A percentile compares a stretch with the other conserved stretches of the same genome.
phyloP scores from a whole-genome alignment of 148 eudicot species.

The Rhododendron henanense region DNA sequence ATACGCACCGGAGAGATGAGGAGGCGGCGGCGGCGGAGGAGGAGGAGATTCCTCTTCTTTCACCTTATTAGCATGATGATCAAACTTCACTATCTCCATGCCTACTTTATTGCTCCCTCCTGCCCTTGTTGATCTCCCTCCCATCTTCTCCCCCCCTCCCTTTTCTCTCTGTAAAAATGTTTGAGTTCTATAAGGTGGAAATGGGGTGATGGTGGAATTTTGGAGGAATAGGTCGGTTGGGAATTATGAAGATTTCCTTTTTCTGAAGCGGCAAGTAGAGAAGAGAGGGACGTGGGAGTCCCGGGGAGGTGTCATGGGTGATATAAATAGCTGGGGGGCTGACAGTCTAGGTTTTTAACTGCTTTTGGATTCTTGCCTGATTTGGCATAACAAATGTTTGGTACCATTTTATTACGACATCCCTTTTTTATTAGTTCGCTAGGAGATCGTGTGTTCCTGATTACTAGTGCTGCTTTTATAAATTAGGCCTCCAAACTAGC shows the following conservation, averaged over 20 bases:
- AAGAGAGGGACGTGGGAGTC: neutral
- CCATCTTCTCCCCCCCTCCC: conserved; percentile 17
- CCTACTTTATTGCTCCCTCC: conserved; percentile 18
- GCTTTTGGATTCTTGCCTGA: neutral
- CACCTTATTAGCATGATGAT: neutral
- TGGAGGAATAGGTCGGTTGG: neutral
- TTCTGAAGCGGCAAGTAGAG: neutral
- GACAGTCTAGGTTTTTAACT: neutral
- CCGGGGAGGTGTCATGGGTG: neutral
- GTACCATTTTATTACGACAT: neutral
- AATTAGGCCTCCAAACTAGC: too few species aligned
- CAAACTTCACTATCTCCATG: conserved; percentile 10
- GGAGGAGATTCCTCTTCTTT: conserved; percentile 10
- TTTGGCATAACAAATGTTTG: neutral
- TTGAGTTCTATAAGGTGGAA: neutral
- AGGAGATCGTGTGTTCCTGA: neutral
- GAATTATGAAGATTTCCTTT: neutral
- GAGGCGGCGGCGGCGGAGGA: conserved; percentile 30
- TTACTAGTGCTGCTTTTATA: neutral
- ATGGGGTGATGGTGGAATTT: neutral
- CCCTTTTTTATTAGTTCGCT: neutral
- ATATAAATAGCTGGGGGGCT: neutral
- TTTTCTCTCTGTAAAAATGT: neutral
- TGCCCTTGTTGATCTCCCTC: conserved; percentile 37
- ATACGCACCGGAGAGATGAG: conserved; percentile 72